Conservation (phyloP, 345 rosid genomes). For the Litchi chinensis region DNA sequence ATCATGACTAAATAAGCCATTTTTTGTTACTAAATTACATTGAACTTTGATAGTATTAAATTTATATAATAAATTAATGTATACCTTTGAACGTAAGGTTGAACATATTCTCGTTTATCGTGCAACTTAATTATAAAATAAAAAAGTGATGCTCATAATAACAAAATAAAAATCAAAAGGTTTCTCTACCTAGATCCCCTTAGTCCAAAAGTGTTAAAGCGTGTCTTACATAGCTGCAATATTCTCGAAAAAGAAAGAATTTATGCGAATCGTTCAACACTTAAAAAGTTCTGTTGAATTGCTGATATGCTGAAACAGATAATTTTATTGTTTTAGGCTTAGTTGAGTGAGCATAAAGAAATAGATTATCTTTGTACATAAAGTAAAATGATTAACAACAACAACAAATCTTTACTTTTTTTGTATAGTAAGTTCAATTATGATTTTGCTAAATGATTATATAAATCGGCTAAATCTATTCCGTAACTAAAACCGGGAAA, state of each 20-base stretch:
- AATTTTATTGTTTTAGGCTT: background rate
- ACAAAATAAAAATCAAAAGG: background rate
- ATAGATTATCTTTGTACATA: background rate
- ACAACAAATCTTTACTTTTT: background rate
- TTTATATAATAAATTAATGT: no score
- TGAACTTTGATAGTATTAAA: no score
- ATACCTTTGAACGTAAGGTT: background rate
- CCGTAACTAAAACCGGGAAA: no score
- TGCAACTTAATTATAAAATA: background rate
- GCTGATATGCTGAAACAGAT: background rate
- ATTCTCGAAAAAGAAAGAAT: background rate
- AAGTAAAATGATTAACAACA: background rate
- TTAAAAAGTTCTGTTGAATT: no score
- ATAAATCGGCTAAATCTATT: no score
- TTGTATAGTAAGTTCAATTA: no score
- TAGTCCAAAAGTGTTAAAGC: background rate
- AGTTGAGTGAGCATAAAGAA: conserved; percentile 3
- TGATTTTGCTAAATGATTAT: no score
- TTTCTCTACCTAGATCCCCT: background rate
- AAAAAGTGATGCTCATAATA: background rate
- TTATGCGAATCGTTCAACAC: background rate
- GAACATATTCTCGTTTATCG: no score
- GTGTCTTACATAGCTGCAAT: background rate
- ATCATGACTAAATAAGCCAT: no score
- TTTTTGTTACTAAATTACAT: no score